These are phyloP conservation scores for Thelonectria blattea DNA, from an alignment of 2,329 filamentous ascomycete genomes.

Conservation along the genomic window DNA sequence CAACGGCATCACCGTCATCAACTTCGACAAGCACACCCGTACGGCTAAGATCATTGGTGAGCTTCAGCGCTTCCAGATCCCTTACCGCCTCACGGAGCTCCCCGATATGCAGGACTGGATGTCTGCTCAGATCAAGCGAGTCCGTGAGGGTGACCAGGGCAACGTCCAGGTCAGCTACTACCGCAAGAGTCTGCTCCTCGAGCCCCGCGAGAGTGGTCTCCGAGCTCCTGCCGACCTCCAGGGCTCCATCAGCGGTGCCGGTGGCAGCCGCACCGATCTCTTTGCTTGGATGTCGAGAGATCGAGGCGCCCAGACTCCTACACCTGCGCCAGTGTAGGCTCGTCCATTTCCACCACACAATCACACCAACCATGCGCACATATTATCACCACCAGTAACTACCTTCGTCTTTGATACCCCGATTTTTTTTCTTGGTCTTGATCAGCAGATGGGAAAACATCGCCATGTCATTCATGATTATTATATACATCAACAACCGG, in stretches of 20 bases:
- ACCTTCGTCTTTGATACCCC: slow-evolving; percentile 48
- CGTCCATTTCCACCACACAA: slow-evolving; percentile 20
- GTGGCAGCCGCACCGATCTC: slow-evolving; percentile 48
- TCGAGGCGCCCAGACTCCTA: slow-evolving; percentile 43
- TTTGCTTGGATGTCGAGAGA: slow-evolving; percentile 61
- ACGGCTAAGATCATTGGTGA: slow-evolving; percentile 96
- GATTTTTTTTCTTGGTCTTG: slow-evolving; percentile 34
- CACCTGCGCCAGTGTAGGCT: slow-evolving; percentile 36
- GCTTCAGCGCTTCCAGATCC: slow-evolving; percentile 93
- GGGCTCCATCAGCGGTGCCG: slow-evolving; percentile 37
- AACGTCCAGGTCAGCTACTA: slow-evolving; percentile 72
- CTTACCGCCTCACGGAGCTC: slow-evolving; percentile 82
- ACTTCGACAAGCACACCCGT: slow-evolving; percentile 96
- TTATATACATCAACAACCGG: slow-evolving; percentile 40
- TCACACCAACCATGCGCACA: slow-evolving; percentile 35
- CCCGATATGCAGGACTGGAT: slow-evolving; percentile 95
- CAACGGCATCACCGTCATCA: slow-evolving; percentile 80
- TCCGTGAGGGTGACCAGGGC: slow-evolving; percentile 65
- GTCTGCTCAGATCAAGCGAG: slow-evolving; percentile 77
- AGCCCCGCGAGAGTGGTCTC: slow-evolving; percentile 67
- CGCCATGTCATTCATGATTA: slow-evolving; percentile 40
- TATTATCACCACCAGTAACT: slow-evolving; percentile 40
- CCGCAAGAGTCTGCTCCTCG: slow-evolving; percentile 81
- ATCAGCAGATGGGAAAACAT: slow-evolving; percentile 37
- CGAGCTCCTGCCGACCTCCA: slow-evolving; percentile 43